Conservation (phyloP, 2,329 filamentous ascomycete genomes). For the Coleophoma cylindrospora region DNA sequence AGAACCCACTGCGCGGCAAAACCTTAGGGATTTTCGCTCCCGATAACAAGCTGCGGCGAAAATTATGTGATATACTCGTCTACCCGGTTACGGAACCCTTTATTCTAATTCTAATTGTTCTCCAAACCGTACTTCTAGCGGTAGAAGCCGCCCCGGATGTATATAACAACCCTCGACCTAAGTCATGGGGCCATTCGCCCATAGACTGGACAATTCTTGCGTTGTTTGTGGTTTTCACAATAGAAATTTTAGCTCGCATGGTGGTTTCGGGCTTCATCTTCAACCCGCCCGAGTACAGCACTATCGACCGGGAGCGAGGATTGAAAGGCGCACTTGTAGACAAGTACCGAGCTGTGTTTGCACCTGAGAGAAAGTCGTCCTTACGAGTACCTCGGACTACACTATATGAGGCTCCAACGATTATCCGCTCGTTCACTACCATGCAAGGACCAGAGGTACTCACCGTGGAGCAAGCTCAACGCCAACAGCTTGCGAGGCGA, state of each 20-base stretch:
- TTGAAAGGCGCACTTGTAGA: slow-evolving; percentile 68
- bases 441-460: slow-evolving; percentile 55
- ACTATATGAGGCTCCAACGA: slow-evolving; percentile 16
- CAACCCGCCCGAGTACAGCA: slow-evolving; percentile 89
- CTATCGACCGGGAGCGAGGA: slow-evolving; percentile 73
- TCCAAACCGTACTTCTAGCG: slow-evolving; percentile 84
- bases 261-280: slow-evolving; percentile 92
- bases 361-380: slow-evolving; percentile 62
- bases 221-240: slow-evolving; percentile 84
- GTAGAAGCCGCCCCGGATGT: slow-evolving; percentile 75
- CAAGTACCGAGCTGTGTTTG: slow-evolving; percentile 74
- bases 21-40: slow-evolving; percentile 81
- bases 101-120: slow-evolving; percentile 79
- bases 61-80: slow-evolving; percentile 78
- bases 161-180: slow-evolving; percentile 52
- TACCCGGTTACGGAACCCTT: slow-evolving; percentile 82
- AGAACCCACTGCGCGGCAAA: slow-evolving; percentile 82
- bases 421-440: slow-evolving; percentile 41
- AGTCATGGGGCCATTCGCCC: slow-evolving; percentile 55
- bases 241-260: slow-evolving; percentile 77
- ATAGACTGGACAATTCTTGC: slow-evolving; percentile 56
- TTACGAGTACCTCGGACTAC: slow-evolving; percentile 14
- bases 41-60: slow-evolving; percentile 67
- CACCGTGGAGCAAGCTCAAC: slow-evolving; percentile 72
- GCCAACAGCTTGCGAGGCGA: slow-evolving; percentile 79